Conservation (phyloP, 176 grass and related monocot genomes). For the Paspalum notatum region DNA sequence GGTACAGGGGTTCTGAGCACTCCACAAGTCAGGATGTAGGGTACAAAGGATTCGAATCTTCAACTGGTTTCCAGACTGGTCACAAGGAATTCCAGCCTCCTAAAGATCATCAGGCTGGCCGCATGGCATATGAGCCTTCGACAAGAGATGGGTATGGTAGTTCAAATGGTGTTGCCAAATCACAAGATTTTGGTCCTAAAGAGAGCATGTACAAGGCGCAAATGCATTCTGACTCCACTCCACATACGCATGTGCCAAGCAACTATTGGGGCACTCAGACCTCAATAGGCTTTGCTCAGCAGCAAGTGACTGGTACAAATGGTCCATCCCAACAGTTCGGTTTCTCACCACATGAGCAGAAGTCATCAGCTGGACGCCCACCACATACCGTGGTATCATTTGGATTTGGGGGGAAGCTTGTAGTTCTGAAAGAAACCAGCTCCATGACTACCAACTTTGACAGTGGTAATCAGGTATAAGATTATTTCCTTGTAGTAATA, state of each 20-base stretch:
- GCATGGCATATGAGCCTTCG: conserved; percentile 27
- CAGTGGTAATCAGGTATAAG: conserved; percentile 66
- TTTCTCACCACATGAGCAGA: conserved; percentile 66
- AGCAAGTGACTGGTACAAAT: conserved; percentile 50
- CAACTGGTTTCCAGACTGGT: conserved; percentile 27
- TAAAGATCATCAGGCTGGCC: conserved; percentile 45
- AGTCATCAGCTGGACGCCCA: conserved; percentile 76
- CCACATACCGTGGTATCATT: conserved; percentile 77
- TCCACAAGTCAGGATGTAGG: conserved; percentile 3
- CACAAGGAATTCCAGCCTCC: conserved; percentile 38
- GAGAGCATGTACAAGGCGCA: conserved; percentile 38
- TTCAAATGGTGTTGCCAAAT: conserved; percentile 36
- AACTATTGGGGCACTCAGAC: conserved; percentile 54
- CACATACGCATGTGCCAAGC: conserved; percentile 47
- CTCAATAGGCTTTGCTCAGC: conserved; percentile 49
- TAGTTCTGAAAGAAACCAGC: conserved; percentile 73
- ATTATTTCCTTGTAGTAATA: conserved; percentile 22
- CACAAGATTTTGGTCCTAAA: conserved; percentile 25
- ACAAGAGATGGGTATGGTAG: conserved; percentile 41
- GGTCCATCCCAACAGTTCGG: conserved; percentile 51
- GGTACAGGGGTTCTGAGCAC: conserved; percentile 37
- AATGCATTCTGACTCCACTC: conserved; percentile 33
- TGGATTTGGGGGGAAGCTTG: conserved; percentile 87
- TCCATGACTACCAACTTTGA: conserved; percentile 55
- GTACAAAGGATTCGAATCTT: conserved; percentile 22